Base-by-base conservation (phyloP, 176 grass and related monocot species). In the Puya raimondii region DNA sequence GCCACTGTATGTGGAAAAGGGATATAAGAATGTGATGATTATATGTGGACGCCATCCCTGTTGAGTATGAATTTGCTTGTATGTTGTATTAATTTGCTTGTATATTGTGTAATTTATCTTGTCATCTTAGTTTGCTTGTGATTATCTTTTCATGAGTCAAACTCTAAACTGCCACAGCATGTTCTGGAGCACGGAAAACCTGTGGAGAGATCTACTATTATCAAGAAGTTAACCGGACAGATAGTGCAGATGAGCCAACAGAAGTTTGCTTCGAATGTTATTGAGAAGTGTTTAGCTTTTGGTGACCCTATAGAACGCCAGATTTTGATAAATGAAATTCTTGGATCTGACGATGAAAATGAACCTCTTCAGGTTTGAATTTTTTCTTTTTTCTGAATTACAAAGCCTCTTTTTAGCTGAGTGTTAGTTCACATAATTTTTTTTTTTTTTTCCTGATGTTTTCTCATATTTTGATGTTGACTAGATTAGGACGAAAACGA, bases 211-310 rank as follows among this genome's bases (percentile, higher is more conserved):
- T 86, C 87, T 21, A 69, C 87, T 70, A 90, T 90, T 53, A 86
- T 90, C 26, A 76, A 86, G 53, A 90, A 85, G 51, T 53, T 90
- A 77, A 52, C 82, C 80, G 87, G 87, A 49, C 82, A 90, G 50
- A 80, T 90, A 67, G 87, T 90, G 22, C 83, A 90, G 81, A 90
- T 90, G 87, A 90, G 87, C 73, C 82, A 85, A 83, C 87, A 90
- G 52, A 90, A 90, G 75, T 85, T 90, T 83, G 87, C 87, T 53
- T 90, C 87, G 12, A 90, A 90, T 74, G 87, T 86, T 27, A 75
- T 90, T 20, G 83, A 86, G 80, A 90, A 90, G 57, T 85, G 87
- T 64, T 83, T 90, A 64, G 50, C 87, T 16, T 90, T 90, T 86
- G 87, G 87, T 22, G 78, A 82, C 53, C 76, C 83, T 66, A 69